These are phyloP conservation scores for Pseudonitzschia multiseries DNA, from an alignment of 108 stramenopile species.

Conservation along the genomic window DNA sequence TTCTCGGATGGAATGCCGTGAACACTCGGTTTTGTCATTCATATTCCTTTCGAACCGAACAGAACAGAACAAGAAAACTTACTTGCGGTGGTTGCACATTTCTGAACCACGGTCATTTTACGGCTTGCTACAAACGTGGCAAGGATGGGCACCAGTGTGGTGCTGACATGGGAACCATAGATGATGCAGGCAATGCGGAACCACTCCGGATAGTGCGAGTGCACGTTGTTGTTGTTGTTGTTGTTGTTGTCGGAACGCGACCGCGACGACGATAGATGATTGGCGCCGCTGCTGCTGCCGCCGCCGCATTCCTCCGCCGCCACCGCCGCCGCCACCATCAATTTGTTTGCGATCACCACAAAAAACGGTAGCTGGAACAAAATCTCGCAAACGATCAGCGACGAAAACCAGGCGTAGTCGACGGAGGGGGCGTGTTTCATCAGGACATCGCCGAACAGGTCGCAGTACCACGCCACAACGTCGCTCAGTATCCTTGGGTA, in stretches of 20 bases:
- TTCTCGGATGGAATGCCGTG: too few species aligned
- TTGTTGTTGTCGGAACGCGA: neutral
- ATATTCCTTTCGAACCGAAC: too few species aligned
- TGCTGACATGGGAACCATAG: constrained; percentile 70
- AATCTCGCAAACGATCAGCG: constrained; percentile 62
- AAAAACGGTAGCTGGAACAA: constrained; percentile 86
- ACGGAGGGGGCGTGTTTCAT: constrained; percentile 38
- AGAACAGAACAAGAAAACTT: too few species aligned
- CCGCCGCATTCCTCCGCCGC: neutral
- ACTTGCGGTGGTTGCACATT: constrained; percentile 27
- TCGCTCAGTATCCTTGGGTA: constrained; percentile 63
- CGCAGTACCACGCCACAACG: constrained; percentile 64
- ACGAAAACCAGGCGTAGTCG: constrained; percentile 52
- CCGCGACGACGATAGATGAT: too few species aligned
- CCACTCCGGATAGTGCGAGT: constrained; percentile 30
- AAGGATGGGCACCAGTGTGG: constrained; percentile 80
- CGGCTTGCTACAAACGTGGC: constrained; percentile 34
- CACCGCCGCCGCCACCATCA: neutral
- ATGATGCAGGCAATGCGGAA: constrained; percentile 42
- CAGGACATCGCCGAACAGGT: constrained; percentile 61
- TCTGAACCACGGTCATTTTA: constrained; percentile 47
- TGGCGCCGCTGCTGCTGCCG: neutral
- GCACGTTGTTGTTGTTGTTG: neutral
- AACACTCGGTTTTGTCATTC: too few species aligned
- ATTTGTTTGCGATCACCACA: constrained; percentile 54